Conservation (phyloP, 345 rosid genomes). For the Sisymbrium altissimum region DNA sequence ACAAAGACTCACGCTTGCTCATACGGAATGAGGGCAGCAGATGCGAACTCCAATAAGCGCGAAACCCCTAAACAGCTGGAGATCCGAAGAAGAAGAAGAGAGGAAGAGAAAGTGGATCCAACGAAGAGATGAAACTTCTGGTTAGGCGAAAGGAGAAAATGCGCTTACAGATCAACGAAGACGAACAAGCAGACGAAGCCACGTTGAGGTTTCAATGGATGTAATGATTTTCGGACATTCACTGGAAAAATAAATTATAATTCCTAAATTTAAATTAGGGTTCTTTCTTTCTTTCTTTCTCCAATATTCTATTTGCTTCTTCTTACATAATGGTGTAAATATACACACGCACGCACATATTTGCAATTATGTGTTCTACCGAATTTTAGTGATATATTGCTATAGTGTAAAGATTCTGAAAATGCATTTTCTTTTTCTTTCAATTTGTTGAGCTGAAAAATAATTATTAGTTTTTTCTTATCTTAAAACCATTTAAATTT, state of each 20-base stretch:
- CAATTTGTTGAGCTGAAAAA: too few species aligned
- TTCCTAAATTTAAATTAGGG: conserved; percentile 34
- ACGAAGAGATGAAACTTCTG: background rate
- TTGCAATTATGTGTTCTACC: background rate
- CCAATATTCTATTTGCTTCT: background rate
- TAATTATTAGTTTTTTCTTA: background rate
- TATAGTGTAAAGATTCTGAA: background rate
- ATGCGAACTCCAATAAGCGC: conserved; percentile 8
- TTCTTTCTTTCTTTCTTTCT: conserved; percentile 32
- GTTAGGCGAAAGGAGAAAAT: conserved; percentile 14
- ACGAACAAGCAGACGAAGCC: conserved; percentile 22
- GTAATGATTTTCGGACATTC: conserved; percentile 34
- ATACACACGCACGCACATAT: background rate
- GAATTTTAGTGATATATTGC: background rate
- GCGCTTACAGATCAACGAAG: conserved; percentile 35
- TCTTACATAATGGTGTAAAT: background rate
- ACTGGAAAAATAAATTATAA: background rate
- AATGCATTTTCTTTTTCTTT: background rate
- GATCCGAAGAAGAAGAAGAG: conserved; percentile 1
- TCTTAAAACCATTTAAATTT: background rate
- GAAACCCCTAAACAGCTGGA: conserved; percentile 10
- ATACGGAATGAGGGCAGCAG: conserved; percentile 7
- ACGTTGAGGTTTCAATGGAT: conserved; percentile 33
- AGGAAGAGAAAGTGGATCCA: conserved; percentile 23
- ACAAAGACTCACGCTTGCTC: conserved; percentile 30